phyloP scores from a whole-genome alignment of 441 rosid species.

The Syzygium malaccense region DNA sequence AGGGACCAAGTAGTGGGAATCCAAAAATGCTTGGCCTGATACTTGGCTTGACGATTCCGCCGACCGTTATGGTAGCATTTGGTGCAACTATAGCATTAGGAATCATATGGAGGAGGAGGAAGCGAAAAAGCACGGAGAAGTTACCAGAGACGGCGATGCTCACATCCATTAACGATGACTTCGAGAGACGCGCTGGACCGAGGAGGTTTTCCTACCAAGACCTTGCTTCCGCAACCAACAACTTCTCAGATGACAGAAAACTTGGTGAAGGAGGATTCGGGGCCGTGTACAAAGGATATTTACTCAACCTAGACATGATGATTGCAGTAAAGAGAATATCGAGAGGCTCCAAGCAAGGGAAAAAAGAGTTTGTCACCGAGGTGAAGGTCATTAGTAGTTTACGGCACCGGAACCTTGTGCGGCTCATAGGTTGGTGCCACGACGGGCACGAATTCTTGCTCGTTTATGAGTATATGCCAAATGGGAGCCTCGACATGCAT shows the following conservation, averaged over 20 bases:
- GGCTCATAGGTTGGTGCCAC: constrained; percentile 61
- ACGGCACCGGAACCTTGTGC: constrained; percentile 51
- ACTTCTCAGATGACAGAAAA: constrained; percentile 36
- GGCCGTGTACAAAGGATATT: constrained; percentile 43
- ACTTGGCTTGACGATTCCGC: constrained; percentile 10
- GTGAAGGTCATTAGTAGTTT: constrained; percentile 40
- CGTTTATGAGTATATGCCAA: constrained; percentile 50
- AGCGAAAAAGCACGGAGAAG: background rate
- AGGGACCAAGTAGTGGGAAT: background rate
- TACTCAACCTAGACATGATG: constrained; percentile 12
- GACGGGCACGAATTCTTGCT: constrained; percentile 31
- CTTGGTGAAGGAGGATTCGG: constrained; percentile 66
- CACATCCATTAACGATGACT: constrained; percentile 39
- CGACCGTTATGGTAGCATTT: background rate
- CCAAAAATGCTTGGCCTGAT: background rate
- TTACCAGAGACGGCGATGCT: constrained; percentile 7
- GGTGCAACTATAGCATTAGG: background rate
- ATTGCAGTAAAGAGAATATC: constrained; percentile 48
- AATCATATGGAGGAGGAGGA: background rate
- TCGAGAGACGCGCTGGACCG: constrained; percentile 50
- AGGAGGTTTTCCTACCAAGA: constrained; percentile 47
- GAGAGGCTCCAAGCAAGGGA: constrained; percentile 37
- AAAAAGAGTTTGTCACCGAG: constrained; percentile 38
- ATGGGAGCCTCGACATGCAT: constrained; percentile 44
- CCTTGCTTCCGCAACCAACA: constrained; percentile 43